Evolutionary conservation across 1,284 basidiomycete species (phyloP), one percentile per base, ranked within the genome.

Genomic region (Phylloporus sp.): DNA sequence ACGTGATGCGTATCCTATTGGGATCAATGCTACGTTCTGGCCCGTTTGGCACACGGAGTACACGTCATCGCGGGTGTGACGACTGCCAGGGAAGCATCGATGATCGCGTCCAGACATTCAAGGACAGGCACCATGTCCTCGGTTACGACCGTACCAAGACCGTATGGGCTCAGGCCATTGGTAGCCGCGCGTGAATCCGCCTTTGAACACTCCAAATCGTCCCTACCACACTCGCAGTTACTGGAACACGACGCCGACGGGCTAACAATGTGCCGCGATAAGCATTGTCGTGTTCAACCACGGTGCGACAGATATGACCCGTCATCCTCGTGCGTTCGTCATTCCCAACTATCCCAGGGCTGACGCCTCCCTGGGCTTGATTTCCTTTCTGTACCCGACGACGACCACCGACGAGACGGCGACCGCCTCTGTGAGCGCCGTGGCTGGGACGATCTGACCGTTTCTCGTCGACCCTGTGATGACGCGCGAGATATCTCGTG

Each of bases 41-140:
- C 56, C 64, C 6, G 64, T 77, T 5, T 77, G 75, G 74, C 40
- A 76, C 17, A 68, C 74, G 2, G 26, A 54, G 3, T 77, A 72
- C 42, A 75, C 61, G 75, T 5, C 74, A 74, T 52, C 75, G 76
- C 24, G 70, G 74, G 1, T 77, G 76, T 50, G 76, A 77, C 51
- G 66, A 68, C 52, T 77, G 76, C 39, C 12, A 66, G 8, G 76
- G 75, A 6, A 13, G 7, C 29, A 18, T 77, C 3, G 46, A 56
- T 22, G 76, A 77, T n/a, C 75, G 75, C 1, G 56, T 76, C 4
- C 68, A 74, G 29, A 68, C 67, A 0, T 75, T 58, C 68, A 76
- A 74, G 63, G 57, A 75, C 22, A 66, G 75, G 53, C 62, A 77
- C 8, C 28, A 67, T 22, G 66, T 76, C 40, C 65, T 77, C 55